Percentiles rank a stretch among this genome's conserved stretches.
Evolutionary conservation across 2,329 filamentous ascomycete genomes (phyloP).

Genomic region (Penicillium griseofulvum): DNA sequence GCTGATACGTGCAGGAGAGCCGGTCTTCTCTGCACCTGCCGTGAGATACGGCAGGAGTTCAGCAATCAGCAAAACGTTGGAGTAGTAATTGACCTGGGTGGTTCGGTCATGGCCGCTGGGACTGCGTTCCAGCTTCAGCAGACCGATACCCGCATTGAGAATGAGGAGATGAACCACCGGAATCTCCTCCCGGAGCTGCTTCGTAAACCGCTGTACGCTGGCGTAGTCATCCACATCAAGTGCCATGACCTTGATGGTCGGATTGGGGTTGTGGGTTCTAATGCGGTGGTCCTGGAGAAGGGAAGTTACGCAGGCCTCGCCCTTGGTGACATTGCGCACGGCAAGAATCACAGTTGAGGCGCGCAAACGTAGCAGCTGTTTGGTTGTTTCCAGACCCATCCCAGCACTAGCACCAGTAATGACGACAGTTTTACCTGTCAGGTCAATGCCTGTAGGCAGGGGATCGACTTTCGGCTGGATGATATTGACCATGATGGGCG

Average conservation of each 20-base stretch:
- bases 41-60: not conserved
- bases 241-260: not conserved
- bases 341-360: not conserved
- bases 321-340: not conserved
- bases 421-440: not conserved
- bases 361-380: not conserved
- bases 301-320: not conserved
- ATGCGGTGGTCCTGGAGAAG: not conserved
- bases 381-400: not conserved
- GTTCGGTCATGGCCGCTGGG: constrained; percentile 37
- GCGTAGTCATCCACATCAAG: not conserved
- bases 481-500: not conserved
- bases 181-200: constrained; percentile 15
- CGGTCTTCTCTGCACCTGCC: not conserved
- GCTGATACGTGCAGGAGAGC: not conserved
- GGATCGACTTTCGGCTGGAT: not conserved
- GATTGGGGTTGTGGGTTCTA: not conserved
- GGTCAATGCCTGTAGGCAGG: not conserved
- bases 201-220: constrained; percentile 12
- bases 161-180: constrained; percentile 24
- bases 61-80: not conserved
- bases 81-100: constrained; percentile 37
- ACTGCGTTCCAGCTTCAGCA: constrained; percentile 15
- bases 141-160: constrained; percentile 24
- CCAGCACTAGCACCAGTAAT: not conserved